Evolutionary conservation across 1,284 basidiomycete genomes (phyloP), one percentile per base, ranked within the genome.

Genomic region (Amylostereum areolatum): DNA sequence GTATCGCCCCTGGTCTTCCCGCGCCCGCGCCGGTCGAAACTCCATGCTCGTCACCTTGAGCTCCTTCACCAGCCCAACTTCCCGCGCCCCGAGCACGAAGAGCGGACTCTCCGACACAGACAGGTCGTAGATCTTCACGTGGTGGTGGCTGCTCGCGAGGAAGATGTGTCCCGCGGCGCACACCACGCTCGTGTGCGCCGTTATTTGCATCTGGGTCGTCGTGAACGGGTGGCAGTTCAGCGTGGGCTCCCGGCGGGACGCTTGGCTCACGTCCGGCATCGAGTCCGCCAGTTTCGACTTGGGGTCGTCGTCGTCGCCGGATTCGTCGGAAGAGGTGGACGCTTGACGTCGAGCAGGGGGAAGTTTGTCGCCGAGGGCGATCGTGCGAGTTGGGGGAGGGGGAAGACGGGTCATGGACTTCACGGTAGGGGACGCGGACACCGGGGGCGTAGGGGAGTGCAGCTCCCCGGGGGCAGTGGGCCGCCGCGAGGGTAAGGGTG

Each of bases 181-280:
- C 10, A 80, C 73, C 27, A 72, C 68, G 1, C 80, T 79, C 0
- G 71, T 64, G 55, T 83, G 75, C 0, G 82, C 73, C 5, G 80
- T 74, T 1, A 87, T 73, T 24, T 75, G 73, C 28, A 89, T 74
- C 45, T 75, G 73, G 46, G 65, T 65, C 48, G 75, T 62, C 52
- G 73, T 62, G 56, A 74, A 72, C 35, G 69, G 64, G 57, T 74
- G 77, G 43, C 65, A 74, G 37, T 59, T 66, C 57, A 67, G 58
- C 43, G 51, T 57, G 0, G 94, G 94, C 1, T 87, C 85, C 0
- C 86, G 78, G 6, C 92, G 80, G 27, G 90, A 95, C 1, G 92
- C 86, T 43, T 80, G 78, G 43, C 84, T 91, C 7, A 81, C 76
- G 63, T 96, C 92, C 0, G 93, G 92, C 48, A 92, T 78, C 24